Evolutionary conservation across 2,329 filamentous ascomycete species (phyloP), one percentile per base, ranked within the genome.

Genomic region (Botryotinia globosa): DNA sequence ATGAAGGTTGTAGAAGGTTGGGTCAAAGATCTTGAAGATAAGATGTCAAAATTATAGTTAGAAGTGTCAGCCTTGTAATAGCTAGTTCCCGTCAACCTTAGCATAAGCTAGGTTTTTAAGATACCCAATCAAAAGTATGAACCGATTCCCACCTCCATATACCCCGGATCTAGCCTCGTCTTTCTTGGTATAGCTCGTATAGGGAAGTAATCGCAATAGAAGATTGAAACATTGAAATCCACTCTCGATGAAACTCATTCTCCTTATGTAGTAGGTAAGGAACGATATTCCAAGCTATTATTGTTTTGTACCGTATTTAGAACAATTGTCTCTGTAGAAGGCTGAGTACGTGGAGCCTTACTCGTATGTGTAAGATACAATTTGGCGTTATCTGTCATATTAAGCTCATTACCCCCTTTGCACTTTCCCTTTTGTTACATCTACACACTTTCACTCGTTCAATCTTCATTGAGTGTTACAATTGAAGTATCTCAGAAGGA

Each of bases 21-120:
- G 94, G 93, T 98, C 7, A 93, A 92, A 81, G 93, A 92, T 72
- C 83, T 99, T 71, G 95, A 98, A 83, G 88, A 85, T 78, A 91
- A 92, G 82, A 86, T 98, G 81, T 87, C 87, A 74, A 87, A 86
- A 77, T 81, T 80, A 61, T 78, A 69, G 74, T 73, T 42, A 54
- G 18, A 65, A 61, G 42, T 67, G 64, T 67, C 48, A 74, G 59
- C 62, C 45, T 73, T 71, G 62, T 68, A 32, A 68, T 56, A 44
- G 34, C n/a, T 68, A 42, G 37, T 25, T 42, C 65, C 14, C 34
- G 48, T 39, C 51, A 22, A 29, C n/a, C 29, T 48, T 34, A 42
- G 20, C 62, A 48, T 4, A 34, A 59, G 62, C 62, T 29, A 54
- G 39, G 56, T 56, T 37, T 32, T 25, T 22, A 51, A 37, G 67